Conservation (phyloP, 495 filamentous ascomycete genomes). For the Bombardia bombarda region DNA sequence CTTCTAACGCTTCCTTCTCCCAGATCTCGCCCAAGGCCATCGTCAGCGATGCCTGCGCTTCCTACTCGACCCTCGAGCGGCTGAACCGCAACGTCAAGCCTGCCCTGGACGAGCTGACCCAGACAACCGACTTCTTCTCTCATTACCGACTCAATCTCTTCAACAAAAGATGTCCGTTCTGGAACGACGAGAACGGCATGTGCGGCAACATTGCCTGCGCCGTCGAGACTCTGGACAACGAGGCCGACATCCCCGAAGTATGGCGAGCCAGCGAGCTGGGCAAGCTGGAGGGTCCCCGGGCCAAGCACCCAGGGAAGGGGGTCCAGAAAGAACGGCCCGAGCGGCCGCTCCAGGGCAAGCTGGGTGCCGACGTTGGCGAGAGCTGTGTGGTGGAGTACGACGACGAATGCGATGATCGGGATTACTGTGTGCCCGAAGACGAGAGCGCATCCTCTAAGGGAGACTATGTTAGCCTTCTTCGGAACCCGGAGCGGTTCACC, state of each 20-base stretch:
- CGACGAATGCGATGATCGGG: slow-evolving; percentile 93
- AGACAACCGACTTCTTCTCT: slow-evolving; percentile 91
- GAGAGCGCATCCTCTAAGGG: slow-evolving; percentile 79
- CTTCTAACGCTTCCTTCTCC: slow-evolving; percentile 31
- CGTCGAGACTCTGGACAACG: slow-evolving; percentile 92
- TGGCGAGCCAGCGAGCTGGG: slow-evolving; percentile 91
- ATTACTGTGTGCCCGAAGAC: slow-evolving; percentile 96
- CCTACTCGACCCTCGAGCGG: slow-evolving; percentile 78
- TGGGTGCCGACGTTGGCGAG: slow-evolving; percentile 84
- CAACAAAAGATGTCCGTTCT: slow-evolving; percentile 91
- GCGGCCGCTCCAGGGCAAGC: slow-evolving; percentile 68
- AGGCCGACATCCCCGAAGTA: slow-evolving; percentile 83
- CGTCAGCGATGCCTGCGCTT: slow-evolving; percentile 83
- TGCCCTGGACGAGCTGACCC: slow-evolving; percentile 72
- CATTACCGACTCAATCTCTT: slow-evolving; percentile 97
- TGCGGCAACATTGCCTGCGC: slow-evolving; percentile 97
- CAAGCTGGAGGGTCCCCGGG: slow-evolving; percentile 87
- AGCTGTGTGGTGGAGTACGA: slow-evolving; percentile 96
- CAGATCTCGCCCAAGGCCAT: slow-evolving; percentile 50
- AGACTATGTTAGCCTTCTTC: slow-evolving; percentile 89
- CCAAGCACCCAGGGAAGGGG: slow-evolving; percentile 72
- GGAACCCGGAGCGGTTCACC: slow-evolving; percentile 93
- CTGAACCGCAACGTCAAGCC: slow-evolving; percentile 73
- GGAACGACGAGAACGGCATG: slow-evolving; percentile 87
- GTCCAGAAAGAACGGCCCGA: slow-evolving; percentile 60